Conservation (phyloP, 805 yeast species). For the Henningerozyma blattae region DNA sequence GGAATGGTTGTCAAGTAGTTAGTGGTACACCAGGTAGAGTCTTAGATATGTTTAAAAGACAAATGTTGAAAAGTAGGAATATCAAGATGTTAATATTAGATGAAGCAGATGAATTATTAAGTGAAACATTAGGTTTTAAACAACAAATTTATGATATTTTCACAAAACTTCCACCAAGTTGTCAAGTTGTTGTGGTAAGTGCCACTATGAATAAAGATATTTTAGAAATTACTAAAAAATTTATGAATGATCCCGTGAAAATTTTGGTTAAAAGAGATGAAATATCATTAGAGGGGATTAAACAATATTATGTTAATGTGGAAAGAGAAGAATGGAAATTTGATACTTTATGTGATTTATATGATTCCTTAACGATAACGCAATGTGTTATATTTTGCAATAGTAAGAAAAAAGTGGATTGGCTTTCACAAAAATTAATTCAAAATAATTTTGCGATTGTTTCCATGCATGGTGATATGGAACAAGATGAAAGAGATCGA, state of each 20-base stretch:
- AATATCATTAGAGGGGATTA: slow-evolving; percentile 89
- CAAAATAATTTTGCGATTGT: slow-evolving; percentile 82
- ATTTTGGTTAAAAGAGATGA: slow-evolving; percentile 93
- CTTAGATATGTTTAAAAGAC: slow-evolving; percentile 77
- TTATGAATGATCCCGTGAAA: slow-evolving; percentile 90
- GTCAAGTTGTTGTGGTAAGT: slow-evolving; percentile 89
- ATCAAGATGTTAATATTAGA: slow-evolving; percentile 84
- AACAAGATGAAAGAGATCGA: slow-evolving; percentile 85
- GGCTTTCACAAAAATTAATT: slow-evolving; percentile 62
- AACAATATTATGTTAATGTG: slow-evolving; percentile 82
- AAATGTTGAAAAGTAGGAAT: slow-evolving; percentile 58
- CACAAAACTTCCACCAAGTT: slow-evolving; percentile 72
- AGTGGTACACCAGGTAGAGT: slow-evolving; percentile 98
- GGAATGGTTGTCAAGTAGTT: slow-evolving; percentile 73
- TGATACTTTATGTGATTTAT: slow-evolving; percentile 87
- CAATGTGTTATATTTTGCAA: slow-evolving; percentile 98
- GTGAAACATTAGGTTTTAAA: slow-evolving; percentile 80
- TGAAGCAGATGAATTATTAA: slow-evolving; percentile 92
- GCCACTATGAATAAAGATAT: slow-evolving; percentile 95
- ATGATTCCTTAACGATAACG: slow-evolving; percentile 89
- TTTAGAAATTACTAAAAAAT: slow-evolving; percentile 78
- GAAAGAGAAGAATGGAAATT: slow-evolving; percentile 92
- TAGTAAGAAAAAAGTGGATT: slow-evolving; percentile 89
- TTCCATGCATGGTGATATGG: slow-evolving; percentile 93
- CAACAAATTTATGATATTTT: slow-evolving; percentile 93